A percentile compares a stretch with the other conserved stretches of the same genome.
Evolutionary conservation across 306 rosid genomes (phyloP).

Genomic region (Cyamopsis tetragonoloba): DNA sequence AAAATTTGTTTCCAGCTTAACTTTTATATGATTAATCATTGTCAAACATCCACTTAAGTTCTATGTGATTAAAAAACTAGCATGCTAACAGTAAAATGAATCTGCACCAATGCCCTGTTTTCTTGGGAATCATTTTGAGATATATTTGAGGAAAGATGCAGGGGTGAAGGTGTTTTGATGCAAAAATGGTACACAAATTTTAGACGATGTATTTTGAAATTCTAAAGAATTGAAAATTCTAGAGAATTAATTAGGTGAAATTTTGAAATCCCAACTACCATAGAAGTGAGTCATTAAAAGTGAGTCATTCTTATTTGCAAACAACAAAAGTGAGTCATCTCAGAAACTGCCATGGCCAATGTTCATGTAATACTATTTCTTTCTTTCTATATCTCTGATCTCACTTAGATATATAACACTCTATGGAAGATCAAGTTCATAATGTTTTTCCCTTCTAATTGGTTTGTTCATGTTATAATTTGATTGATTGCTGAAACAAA

Average conservation of each 20-base stretch:
- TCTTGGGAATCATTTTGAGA: not conserved
- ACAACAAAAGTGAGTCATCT: no score
- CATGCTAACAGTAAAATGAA: not conserved
- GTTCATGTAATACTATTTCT: no score
- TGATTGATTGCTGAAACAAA: conserved; percentile 7
- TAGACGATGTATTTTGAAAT: no score
- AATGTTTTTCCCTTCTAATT: not conserved
- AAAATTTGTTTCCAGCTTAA: no score
- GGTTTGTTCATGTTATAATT: conserved; percentile 10
- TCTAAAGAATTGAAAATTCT: no score
- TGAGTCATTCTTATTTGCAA: no score
- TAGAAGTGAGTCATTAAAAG: no score
- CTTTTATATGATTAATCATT: no score
- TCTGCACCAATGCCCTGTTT: not conserved
- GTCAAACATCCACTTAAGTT: no score
- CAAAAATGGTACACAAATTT: not conserved
- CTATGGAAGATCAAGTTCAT: not conserved
- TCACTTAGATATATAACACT: not conserved
- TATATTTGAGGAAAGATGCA: not conserved
- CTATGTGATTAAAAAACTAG: not conserved
- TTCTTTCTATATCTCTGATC: no score
- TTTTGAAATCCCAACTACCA: no score
- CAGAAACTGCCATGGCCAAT: not conserved
- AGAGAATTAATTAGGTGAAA: no score
- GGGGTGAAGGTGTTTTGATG: not conserved